Conservation (phyloP, 106 monocot genomes). For the Dendrobium catenatum region DNA sequence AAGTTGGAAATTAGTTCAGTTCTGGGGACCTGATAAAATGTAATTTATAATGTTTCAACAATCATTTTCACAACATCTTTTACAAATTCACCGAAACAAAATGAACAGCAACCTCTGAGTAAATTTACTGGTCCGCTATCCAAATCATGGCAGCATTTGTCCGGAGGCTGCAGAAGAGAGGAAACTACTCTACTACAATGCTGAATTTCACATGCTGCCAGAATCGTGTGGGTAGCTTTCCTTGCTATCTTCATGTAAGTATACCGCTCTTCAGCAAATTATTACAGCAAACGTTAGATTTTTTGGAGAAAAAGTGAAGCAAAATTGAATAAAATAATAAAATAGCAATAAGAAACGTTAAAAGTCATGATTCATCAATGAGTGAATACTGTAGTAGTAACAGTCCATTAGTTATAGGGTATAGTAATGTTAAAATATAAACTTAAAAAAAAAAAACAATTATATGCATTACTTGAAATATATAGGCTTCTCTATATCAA, state of each 20-base stretch:
- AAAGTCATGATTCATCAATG: no score
- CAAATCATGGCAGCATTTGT: slow-evolving; percentile 24
- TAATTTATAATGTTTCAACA: neutral
- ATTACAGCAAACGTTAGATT: neutral
- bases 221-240: slow-evolving; percentile 44
- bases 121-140: slow-evolving; percentile 19
- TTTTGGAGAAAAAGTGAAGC: neutral
- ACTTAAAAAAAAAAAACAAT: no score
- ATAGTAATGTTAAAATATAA: no score
- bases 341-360: no score
- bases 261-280: slow-evolving; percentile 26
- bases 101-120: slow-evolving; percentile 34
- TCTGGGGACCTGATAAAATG: neutral
- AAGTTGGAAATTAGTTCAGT: no score
- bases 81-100: slow-evolving; percentile 41
- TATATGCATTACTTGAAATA: no score
- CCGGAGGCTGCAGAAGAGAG: slow-evolving; percentile 17
- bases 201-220: slow-evolving; percentile 51
- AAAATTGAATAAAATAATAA: no score
- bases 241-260: slow-evolving; percentile 37
- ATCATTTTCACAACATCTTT: slow-evolving; percentile 18
- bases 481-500: no score
- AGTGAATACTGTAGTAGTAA: no score
- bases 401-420: no score
- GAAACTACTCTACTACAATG: slow-evolving; percentile 31